Evolutionary conservation across 257 asterid genomes (phyloP), one percentile per base, ranked within the genome.

Genomic region (Lycium ferocissimum): DNA sequence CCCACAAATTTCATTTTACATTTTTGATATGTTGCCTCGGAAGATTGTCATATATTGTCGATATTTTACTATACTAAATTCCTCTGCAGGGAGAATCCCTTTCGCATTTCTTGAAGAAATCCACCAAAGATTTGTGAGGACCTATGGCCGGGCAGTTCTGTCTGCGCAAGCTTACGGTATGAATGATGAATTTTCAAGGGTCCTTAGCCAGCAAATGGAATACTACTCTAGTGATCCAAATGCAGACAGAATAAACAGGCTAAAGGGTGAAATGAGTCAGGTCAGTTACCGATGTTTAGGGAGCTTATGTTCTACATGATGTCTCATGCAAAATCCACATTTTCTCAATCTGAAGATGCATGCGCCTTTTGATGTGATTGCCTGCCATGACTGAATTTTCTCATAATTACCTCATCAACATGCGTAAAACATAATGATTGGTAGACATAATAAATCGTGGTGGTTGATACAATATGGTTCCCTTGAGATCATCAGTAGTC

Each of bases 231-330:
- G 90, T 85, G 99, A 97, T 90, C 99, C 99, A 81, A 97, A 97
- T 90, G 98, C 99, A 51, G 99, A 97, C 92, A 91, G 98, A 89
- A 92, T 97, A 87, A 92, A 95, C 92, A 90, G 99, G 79, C 91
- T 97, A 76, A 92, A 83, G 89, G 99, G 99, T 84, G 99, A 97
- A 97, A 97, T 97, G 99, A 95, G 97, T 86, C 99, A 97, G 98
- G 99, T 97, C 89, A 89, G 88, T 86, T 84, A 9, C 14, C 82
- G 5, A 53, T 53, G 65, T 78, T 26, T 53, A 78, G 47, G 63
- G 62, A 53, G 0, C 65, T 26, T 53, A 26, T 26, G 26, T 76
- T 33, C 22, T 76, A 51, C 26, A 76, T 76, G 63, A 51, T 49
- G 14, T 62, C 62, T 51, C 13, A 1, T 76, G 26, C 63, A 51